Evolutionary conservation across 768 basidiomycete genomes (phyloP).

Genomic region (Hypholoma sublateritium): DNA sequence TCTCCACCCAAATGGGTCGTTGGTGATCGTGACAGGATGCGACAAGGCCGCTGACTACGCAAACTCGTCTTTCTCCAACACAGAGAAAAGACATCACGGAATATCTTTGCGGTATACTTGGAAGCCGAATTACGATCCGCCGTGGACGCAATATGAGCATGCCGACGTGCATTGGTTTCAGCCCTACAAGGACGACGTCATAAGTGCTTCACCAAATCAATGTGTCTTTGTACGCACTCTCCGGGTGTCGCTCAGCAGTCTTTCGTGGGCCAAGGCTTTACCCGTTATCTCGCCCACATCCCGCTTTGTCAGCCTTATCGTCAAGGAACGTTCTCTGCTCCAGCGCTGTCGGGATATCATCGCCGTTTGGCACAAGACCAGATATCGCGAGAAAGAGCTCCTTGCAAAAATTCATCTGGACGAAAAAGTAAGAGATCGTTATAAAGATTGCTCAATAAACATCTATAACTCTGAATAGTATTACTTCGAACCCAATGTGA

Average conservation of each 20-base stretch:
- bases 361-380: not conserved
- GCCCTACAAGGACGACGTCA: not conserved
- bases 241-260: not conserved
- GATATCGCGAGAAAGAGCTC: not conserved
- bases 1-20: not conserved
- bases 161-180: not conserved
- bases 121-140: not conserved
- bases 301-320: not conserved
- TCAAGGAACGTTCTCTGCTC: not conserved
- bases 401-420: not conserved
- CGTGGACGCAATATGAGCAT: not conserved
- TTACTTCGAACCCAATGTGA: not conserved
- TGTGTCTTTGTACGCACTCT: not conserved
- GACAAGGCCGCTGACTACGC: not conserved
- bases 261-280: not conserved
- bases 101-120: not conserved
- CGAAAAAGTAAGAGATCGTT: not conserved
- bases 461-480: not conserved
- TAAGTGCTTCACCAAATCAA: not conserved
- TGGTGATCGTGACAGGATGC: not conserved
- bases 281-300: not conserved
- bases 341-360: not conserved
- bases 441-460: not conserved
- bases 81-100: not conserved
- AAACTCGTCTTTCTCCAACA: not conserved